Percentiles rank a stretch among this genome's conserved stretches.
Conservation (phyloP, 257 asterid genomes). For the Solanum clarkiae region DNA sequence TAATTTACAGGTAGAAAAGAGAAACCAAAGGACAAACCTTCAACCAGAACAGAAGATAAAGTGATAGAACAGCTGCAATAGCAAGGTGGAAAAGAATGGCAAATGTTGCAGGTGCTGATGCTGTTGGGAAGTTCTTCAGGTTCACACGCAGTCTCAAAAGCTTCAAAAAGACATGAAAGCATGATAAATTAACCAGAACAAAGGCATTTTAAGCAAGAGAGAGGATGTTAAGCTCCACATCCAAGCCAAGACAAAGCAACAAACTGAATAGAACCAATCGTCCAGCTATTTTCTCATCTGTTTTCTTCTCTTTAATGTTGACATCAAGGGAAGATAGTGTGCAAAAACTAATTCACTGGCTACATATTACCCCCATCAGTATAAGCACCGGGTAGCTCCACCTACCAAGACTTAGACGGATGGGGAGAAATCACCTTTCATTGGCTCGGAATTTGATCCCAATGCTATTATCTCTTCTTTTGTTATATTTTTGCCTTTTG, state of each 20-base stretch:
- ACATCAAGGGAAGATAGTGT: neutral
- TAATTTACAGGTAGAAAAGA: neutral
- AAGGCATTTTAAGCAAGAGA: neutral
- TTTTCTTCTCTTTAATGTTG: neutral
- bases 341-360: neutral
- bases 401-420: neutral
- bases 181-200: neutral
- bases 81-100: constrained; percentile 73
- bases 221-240: neutral
- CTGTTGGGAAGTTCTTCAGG: constrained; percentile 67
- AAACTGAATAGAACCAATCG: neutral
- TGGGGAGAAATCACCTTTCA: neutral
- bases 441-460: neutral
- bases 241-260: neutral
- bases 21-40: constrained; percentile 42
- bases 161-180: constrained; percentile 29
- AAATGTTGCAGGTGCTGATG: constrained; percentile 53
- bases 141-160: constrained; percentile 58
- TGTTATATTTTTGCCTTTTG: neutral
- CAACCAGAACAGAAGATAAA: constrained; percentile 78
- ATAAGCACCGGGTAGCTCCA: neutral
- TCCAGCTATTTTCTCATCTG: neutral
- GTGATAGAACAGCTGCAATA: constrained; percentile 71
- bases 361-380: neutral
- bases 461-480: neutral